Evolutionary conservation across 331 rosid genomes (phyloP), one percentile per base, ranked within the genome.

Genomic region (Malus hybrid): DNA sequence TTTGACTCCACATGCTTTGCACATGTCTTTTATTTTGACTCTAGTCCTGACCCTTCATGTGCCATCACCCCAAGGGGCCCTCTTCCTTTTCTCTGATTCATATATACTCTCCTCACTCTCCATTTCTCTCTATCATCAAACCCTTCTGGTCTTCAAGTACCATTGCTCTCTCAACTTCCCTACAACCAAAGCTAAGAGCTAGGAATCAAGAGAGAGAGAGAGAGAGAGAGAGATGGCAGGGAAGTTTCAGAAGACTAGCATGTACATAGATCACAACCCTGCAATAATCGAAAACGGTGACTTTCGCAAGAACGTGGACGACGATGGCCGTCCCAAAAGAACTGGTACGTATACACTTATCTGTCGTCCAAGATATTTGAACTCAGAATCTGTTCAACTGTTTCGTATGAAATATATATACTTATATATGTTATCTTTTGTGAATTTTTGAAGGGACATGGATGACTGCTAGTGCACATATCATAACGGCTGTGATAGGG

Each of bases 401-500:
- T 3, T 62, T 28, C 4, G 11, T 29, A 11, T 15, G n/a, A 62
- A 36, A 10, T 19, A 33, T 34, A 34, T 34, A 20, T 34, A 5
- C n/a, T 34, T n/a, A 5, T 4, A 4, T 5, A 5, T 13, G 22
- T 10, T 0, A n/a, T 20, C 32, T 70, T 70, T 16, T 70, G 29
- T 20, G 39, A n/a, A 32, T 26, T 22, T 12, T 5, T 64, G 81
- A 55, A 91, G 97, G 99, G 71, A 94, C 99, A n/a, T 94, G 97
- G 99, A 29, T 92, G 70, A 92, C 99, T 0, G 99, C 99, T 0
- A 94, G 99, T 72, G 99, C 99, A 7, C 99, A 94, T 50, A 94
- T 94, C 20, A 92, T 94, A 71, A 94, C 99, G 7, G 97, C 99
- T 0, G 99, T 94, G 80, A 94, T 94, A 10, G 99, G 99, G 2